These are phyloP conservation scores for Verbascum thapsus DNA, from an alignment of 257 asterid genomes.

Conservation along the genomic window DNA sequence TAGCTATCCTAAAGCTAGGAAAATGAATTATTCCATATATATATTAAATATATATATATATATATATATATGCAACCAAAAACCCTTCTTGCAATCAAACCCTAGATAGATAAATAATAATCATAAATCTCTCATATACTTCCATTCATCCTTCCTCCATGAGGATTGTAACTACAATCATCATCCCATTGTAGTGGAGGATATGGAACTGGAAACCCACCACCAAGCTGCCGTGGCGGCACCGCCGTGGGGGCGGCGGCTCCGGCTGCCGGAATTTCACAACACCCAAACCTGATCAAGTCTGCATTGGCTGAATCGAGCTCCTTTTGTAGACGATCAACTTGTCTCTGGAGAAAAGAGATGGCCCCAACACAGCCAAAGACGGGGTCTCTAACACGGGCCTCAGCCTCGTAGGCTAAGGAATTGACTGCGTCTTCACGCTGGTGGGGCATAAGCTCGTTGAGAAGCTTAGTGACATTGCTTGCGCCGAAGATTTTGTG, in stretches of 20 bases:
- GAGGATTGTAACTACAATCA: conserved; percentile 31
- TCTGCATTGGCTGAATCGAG: conserved; percentile 52
- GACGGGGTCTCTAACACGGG: conserved; percentile 57
- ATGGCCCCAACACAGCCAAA: conserved; percentile 60
- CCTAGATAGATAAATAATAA: conserved; percentile 25
- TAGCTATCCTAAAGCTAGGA: too few species aligned
- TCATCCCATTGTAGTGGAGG: conserved; percentile 35
- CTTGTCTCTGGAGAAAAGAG: conserved; percentile 51
- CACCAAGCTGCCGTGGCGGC: conserved; percentile 18
- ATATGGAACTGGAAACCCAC: conserved; percentile 27
- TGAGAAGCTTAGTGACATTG: conserved; percentile 55
- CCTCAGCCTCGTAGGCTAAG: conserved; percentile 61
- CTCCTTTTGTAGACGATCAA: conserved; percentile 53
- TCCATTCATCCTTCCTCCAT: conserved; percentile 40
- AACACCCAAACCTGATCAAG: conserved; percentile 34
- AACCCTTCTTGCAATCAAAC: conserved; percentile 17
- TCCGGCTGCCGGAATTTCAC: conserved; percentile 21
- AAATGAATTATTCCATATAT: too few species aligned
- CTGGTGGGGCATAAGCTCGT: conserved; percentile 57
- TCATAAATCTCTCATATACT: conserved; percentile 26
- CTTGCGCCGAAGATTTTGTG: conserved; percentile 58
- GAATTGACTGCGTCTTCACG: conserved; percentile 58
- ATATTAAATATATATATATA: too few species aligned
- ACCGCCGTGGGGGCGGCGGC: neutral
- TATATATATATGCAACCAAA: too few species aligned